A percentile compares a stretch with the other conserved stretches of the same genome.
phyloP scores from a whole-genome alignment of 371 early-diverging fungal genomes.

The Saksenaea vasiformis region DNA sequence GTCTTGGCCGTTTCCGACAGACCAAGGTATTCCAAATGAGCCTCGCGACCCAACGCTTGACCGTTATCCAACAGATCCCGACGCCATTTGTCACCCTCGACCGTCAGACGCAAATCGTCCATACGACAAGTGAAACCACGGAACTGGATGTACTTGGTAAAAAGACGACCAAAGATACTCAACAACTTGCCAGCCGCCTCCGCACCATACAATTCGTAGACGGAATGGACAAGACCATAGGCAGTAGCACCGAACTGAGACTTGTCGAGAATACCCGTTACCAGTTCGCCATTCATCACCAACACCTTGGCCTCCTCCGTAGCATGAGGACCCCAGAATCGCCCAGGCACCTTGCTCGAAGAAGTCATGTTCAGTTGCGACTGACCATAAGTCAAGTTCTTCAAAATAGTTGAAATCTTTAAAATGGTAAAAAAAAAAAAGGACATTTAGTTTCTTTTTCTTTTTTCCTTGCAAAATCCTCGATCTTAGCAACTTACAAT shows the following conservation, averaged over 20 bases:
- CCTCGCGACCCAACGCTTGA: constrained; percentile 65
- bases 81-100: constrained; percentile 79
- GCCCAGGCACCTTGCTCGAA: constrained; percentile 86
- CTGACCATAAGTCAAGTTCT: constrained; percentile 82
- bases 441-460: not conserved
- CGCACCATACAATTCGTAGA: constrained; percentile 97
- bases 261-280: constrained; percentile 98
- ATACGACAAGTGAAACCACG: constrained; percentile 98
- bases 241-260: constrained; percentile 96
- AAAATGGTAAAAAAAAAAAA: not conserved
- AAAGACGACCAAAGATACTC: constrained; percentile 92
- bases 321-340: constrained; percentile 82
- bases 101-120: constrained; percentile 96
- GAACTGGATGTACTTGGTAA: constrained; percentile 91
- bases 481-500: too few relatives aligned
- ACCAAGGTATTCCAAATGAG: constrained; percentile 74
- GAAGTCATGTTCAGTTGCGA: constrained; percentile 86
- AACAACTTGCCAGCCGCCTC: constrained; percentile 91
- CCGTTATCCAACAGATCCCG: constrained; percentile 64
- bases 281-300: constrained; percentile 84
- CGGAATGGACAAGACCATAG: constrained; percentile 95
- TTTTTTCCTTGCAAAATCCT: too few relatives aligned
- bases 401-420: constrained; percentile 78
- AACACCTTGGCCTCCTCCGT: constrained; percentile 84
- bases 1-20: constrained; percentile 53